These are phyloP conservation scores for Daldinia sp. DNA, from an alignment of 2,329 filamentous ascomycete species.

Conservation along the genomic window DNA sequence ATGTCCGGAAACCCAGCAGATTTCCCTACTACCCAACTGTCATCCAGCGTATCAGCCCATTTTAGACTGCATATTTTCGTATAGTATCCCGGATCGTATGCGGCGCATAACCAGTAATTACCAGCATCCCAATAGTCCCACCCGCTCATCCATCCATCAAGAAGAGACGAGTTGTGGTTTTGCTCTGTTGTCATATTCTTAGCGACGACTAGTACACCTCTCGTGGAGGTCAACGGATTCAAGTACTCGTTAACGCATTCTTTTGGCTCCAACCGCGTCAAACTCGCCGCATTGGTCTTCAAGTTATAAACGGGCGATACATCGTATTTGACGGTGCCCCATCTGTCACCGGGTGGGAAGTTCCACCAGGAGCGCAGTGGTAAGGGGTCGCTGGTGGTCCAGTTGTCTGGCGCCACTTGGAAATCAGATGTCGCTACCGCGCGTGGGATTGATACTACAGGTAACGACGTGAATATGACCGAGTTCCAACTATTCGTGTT, in stretches of 20 bases:
- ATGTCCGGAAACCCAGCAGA: background rate
- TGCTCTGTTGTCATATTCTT: background rate
- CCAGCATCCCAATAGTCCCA: slow-evolving; percentile 4
- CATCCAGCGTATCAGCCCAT: slow-evolving; percentile 1
- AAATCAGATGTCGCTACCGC: background rate
- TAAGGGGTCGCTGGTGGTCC: background rate
- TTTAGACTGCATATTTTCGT: background rate
- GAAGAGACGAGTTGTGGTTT: background rate
- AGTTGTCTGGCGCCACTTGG: background rate
- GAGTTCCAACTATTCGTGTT: background rate
- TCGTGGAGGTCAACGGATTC: background rate
- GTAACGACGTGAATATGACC: slow-evolving; percentile 4
- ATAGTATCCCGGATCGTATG: background rate
- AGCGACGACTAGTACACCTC: background rate
- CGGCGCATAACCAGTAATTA: background rate
- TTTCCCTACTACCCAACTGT: background rate
- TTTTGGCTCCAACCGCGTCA: background rate
- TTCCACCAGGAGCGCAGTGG: background rate
- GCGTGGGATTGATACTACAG: slow-evolving; percentile 3
- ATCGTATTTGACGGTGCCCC: background rate
- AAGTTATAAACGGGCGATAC: background rate
- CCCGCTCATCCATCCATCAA: background rate
- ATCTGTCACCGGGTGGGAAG: background rate
- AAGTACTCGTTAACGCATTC: background rate
- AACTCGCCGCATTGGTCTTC: background rate